Evolutionary conservation across 177 flowering plant genomes (phyloP), one percentile per base, ranked within the genome.

Genomic region (Vitis hybrid): DNA sequence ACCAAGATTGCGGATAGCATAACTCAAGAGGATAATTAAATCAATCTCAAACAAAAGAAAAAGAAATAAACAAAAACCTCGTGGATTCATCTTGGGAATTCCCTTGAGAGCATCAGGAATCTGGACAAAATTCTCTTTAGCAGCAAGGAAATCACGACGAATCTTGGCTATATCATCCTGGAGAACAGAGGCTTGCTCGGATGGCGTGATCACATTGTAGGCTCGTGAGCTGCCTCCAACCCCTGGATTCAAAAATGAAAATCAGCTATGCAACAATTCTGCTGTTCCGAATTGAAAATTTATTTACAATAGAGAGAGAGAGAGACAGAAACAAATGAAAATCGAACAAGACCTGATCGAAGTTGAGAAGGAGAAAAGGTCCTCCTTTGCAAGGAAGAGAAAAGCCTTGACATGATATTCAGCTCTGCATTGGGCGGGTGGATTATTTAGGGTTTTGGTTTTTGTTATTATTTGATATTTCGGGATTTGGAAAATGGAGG

Each of bases 11-110:
- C n/a, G n/a, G 13, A 49, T 12, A 24, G 8, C 48, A 19, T 46
- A 13, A 24, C 2, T 8, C 30, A 46, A 21, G 4, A 7, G 7
- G 6, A 54, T 32, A 58, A 52, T 21, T 19, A 59, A 61, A 59
- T 11, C 24, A 35, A 9, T 49, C 1, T 17, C 11, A 7, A 56
- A 18, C 6, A 15, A 1, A 58, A 57, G 56, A 5, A 63, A 6
- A 51, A 18, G 15, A 14, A 24, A 50, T 15, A 3, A 24, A 21
- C 12, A 8, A 11, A 17, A 67, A 93, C 98, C 98, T 81, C 83
- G 68, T 6, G 99, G 99, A 74, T 94, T 85, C 91, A 88, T 89
- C 76, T 89, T 93, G 3, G 96, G 91, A 88, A 89, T 91, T 30
- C 61, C 76, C 65, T 84, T 83, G 54, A 94, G 79, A 7, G 94